Conservation (phyloP, 2,329 filamentous ascomycete species). For the Zasmidium angulare region DNA sequence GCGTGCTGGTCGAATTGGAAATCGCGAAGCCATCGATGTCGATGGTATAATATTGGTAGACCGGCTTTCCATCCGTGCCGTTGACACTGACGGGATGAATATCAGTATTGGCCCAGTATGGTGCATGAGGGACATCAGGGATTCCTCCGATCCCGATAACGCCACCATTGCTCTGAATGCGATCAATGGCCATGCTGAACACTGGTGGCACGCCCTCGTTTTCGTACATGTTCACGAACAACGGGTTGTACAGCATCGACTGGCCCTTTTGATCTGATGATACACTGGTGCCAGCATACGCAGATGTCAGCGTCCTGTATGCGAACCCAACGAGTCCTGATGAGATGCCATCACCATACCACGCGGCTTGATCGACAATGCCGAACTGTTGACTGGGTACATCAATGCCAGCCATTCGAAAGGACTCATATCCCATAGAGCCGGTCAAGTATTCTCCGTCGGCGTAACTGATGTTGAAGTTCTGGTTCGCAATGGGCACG, state of each 20-base stretch:
- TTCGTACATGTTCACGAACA: constrained; percentile 53
- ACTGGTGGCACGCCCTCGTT: constrained; percentile 44
- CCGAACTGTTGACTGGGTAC: constrained; percentile 49
- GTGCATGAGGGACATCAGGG: constrained; percentile 42
- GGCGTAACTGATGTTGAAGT: constrained; percentile 47
- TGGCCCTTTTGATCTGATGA: constrained; percentile 21
- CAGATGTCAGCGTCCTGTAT: constrained; percentile 50
- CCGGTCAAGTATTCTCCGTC: constrained; percentile 44
- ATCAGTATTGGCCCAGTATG: constrained; percentile 37
- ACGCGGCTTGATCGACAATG: constrained; percentile 39
- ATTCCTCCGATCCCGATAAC: constrained; percentile 53
- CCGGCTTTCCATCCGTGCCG: constrained; percentile 24
- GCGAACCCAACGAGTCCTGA: constrained; percentile 54
- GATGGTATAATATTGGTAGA: constrained; percentile 42
- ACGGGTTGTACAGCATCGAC: constrained; percentile 45
- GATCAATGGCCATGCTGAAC: constrained; percentile 51
- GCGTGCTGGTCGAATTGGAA: constrained; percentile 18
- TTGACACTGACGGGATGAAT: constrained; percentile 34
- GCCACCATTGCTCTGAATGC: constrained; percentile 38
- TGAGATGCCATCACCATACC: constrained; percentile 36
- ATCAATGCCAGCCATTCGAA: constrained; percentile 48
- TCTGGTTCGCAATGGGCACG: constrained; percentile 38
- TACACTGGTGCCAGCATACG: constrained; percentile 34
- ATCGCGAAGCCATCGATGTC: constrained; percentile 35
- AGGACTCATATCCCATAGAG: constrained; percentile 40